Evolutionary conservation across 2,329 filamentous ascomycete species (phyloP).

Genomic region (Cladosporium sp.): DNA sequence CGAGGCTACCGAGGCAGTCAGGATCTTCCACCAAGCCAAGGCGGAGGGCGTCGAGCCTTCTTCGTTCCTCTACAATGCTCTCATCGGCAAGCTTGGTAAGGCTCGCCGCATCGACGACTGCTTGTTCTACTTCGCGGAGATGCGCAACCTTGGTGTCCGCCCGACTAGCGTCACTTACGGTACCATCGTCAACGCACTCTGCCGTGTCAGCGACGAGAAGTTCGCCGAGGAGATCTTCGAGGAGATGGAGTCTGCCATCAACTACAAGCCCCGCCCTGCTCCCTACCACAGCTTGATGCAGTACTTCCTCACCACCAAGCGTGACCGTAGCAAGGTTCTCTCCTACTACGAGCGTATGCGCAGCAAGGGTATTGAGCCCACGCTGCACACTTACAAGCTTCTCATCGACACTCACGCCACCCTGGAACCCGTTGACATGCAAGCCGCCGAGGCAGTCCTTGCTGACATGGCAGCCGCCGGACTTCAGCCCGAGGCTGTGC

Average conservation of each 20-base stretch:
- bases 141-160: constrained; percentile 88
- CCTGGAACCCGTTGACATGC: constrained; percentile 87
- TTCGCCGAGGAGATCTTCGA: constrained; percentile 98
- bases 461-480: constrained; percentile 74
- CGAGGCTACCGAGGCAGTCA: constrained; percentile 93
- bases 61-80: constrained; percentile 95
- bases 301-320: constrained; percentile 97
- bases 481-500: constrained; percentile 81
- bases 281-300: constrained; percentile 99
- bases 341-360: constrained; percentile 95
- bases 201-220: constrained; percentile 94
- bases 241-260: constrained; percentile 98
- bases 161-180: constrained; percentile 98
- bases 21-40: constrained; percentile 94
- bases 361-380: constrained; percentile 81
- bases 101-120: constrained; percentile 97
- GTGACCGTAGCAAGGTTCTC: constrained; percentile 90
- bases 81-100: constrained; percentile 98
- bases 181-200: constrained; percentile 95
- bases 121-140: constrained; percentile 96
- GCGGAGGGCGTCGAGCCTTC: constrained; percentile 92
- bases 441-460: constrained; percentile 80
- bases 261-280: constrained; percentile 96
- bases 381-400: constrained; percentile 95
- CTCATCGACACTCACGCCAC: constrained; percentile 94